These are phyloP conservation scores for Didymosphaeria variabile DNA, from an alignment of 2,329 filamentous ascomycete genomes.

Conservation along the genomic window DNA sequence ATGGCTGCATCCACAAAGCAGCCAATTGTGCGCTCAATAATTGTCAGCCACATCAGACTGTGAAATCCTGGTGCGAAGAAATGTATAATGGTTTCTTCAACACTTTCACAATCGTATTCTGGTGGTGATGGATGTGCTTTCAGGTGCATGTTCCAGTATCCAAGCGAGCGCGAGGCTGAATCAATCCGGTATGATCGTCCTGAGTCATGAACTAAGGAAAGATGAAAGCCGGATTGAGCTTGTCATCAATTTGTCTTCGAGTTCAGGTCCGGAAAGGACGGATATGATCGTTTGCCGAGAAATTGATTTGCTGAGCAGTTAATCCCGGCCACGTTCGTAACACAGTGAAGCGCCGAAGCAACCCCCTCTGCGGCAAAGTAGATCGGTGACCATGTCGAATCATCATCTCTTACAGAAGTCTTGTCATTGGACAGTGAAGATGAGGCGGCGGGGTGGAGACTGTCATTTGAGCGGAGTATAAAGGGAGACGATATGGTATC, in stretches of 20 bases:
- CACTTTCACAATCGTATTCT: background rate
- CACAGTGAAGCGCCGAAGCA: background rate
- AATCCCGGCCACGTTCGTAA: background rate
- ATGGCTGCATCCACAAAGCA: background rate
- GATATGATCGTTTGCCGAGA: too few species aligned
- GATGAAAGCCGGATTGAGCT: too few species aligned
- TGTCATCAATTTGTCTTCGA: too few species aligned
- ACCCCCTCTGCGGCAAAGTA: background rate
- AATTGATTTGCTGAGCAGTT: too few species aligned
- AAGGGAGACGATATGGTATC: background rate
- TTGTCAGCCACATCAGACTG: background rate
- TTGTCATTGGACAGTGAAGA: background rate
- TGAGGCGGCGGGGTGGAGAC: background rate
- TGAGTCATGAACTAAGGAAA: background rate
- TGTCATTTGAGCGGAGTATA: background rate
- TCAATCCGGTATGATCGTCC: background rate
- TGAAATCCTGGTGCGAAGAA: too few species aligned
- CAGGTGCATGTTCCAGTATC: background rate
- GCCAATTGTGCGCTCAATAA: background rate
- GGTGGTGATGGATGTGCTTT: background rate
- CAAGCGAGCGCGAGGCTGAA: background rate
- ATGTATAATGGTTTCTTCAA: background rate
- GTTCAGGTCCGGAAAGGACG: too few species aligned
- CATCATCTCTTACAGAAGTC: background rate
- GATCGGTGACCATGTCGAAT: background rate